Evolutionary conservation across 768 basidiomycete species (phyloP).

Genomic region (Pulveroboletus sp.): DNA sequence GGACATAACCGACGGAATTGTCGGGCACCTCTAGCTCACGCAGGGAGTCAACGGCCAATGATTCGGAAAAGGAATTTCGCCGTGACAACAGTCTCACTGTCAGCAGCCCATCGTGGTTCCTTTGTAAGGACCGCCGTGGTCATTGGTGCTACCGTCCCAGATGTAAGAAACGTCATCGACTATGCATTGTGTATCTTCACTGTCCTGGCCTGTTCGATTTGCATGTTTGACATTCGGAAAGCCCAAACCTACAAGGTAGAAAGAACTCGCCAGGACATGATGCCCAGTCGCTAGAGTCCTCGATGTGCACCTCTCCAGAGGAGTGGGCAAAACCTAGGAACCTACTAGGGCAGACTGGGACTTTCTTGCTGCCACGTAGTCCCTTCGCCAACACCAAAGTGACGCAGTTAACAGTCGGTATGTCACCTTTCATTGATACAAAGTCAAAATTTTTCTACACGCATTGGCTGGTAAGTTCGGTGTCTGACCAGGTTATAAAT

Average conservation of each 20-base stretch:
- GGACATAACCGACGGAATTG: too few relatives aligned
- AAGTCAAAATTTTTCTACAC: too few relatives aligned
- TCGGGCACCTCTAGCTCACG: too few relatives aligned
- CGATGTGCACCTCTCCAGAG: constrained; percentile 40
- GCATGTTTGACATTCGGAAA: background rate
- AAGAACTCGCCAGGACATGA: constrained; percentile 43
- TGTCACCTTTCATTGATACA: too few relatives aligned
- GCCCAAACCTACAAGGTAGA: background rate
- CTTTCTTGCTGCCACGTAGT: too few relatives aligned
- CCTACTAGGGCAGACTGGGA: constrained; percentile 33
- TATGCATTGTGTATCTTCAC: constrained; percentile 36
- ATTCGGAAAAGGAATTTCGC: too few relatives aligned
- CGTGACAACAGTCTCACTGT: too few relatives aligned
- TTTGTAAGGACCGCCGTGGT: constrained; percentile 45
- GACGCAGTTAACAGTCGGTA: too few relatives aligned
- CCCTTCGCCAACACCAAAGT: too few relatives aligned
- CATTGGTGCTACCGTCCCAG: constrained; percentile 33
- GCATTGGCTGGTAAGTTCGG: too few relatives aligned
- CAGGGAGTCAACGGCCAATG: too few relatives aligned
- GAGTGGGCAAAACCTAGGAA: constrained; percentile 41
- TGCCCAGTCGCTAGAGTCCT: constrained; percentile 46
- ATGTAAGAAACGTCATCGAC: constrained; percentile 34
- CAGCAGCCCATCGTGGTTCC: constrained; percentile 24
- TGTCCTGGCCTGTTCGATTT: constrained; percentile 49
- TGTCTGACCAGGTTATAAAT: too few relatives aligned